phyloP scores from a whole-genome alignment of 2,329 filamentous ascomycete species.

The Microdochium trichocladiopsis region DNA sequence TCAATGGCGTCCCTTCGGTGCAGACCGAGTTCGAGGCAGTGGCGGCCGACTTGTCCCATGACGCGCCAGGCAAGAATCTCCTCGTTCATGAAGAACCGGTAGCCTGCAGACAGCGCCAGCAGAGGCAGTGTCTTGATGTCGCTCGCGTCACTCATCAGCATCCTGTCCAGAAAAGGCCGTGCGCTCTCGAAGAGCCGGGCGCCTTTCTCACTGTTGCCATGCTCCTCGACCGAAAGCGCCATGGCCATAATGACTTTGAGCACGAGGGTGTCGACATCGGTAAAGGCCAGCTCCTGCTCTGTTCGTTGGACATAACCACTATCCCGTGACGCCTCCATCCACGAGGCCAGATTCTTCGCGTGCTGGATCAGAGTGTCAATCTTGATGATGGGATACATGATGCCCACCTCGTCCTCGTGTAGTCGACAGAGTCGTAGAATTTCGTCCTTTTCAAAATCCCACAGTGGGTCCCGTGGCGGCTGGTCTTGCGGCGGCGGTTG shows the following conservation, averaged over 20 bases:
- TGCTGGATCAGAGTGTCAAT: constrained; percentile 66
- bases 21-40: constrained; percentile 77
- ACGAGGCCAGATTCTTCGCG: constrained; percentile 61
- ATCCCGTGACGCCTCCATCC: constrained; percentile 52
- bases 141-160: constrained; percentile 47
- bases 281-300: constrained; percentile 29
- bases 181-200: constrained; percentile 70
- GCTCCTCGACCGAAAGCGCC: constrained; percentile 69
- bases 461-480: constrained; percentile 62
- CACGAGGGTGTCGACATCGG: constrained; percentile 52
- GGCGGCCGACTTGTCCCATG: constrained; percentile 73
- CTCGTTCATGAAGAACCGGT: constrained; percentile 79
- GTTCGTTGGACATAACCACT: constrained; percentile 20
- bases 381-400: constrained; percentile 85
- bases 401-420: constrained; percentile 83
- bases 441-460: constrained; percentile 70
- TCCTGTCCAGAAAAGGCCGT: constrained; percentile 61
- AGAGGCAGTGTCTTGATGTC: constrained; percentile 41
- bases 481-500: background rate
- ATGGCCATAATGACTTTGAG: constrained; percentile 81
- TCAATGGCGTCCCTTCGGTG: constrained; percentile 70
- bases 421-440: constrained; percentile 70
- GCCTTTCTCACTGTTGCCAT: constrained; percentile 71
- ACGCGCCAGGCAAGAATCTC: constrained; percentile 82
- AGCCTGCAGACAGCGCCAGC: constrained; percentile 49